phyloP scores from a whole-genome alignment of 345 rosid genomes.

The Toxicodendron radicans region DNA sequence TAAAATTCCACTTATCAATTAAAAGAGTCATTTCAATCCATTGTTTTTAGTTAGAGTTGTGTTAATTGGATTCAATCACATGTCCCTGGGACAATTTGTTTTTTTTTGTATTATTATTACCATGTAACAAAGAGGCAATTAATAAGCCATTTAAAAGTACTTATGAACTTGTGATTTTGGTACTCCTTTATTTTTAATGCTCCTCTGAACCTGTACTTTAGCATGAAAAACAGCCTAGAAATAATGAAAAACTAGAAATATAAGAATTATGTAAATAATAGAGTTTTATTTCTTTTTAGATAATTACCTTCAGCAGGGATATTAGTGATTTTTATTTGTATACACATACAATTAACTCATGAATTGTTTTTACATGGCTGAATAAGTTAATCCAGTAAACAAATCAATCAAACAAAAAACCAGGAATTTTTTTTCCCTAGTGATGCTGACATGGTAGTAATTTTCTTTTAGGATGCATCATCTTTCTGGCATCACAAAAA shows the following conservation, averaged over 20 bases:
- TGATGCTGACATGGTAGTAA: not conserved
- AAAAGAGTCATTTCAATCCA: constrained; percentile 19
- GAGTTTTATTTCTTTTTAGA: not conserved
- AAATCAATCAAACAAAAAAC: not conserved
- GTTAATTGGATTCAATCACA: constrained; percentile 11
- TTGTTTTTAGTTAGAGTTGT: constrained; percentile 16
- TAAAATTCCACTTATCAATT: constrained; percentile 20
- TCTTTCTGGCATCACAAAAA: too few relatives aligned
- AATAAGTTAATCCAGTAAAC: not conserved
- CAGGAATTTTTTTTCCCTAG: not conserved
- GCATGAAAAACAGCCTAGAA: not conserved
- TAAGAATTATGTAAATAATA: too few relatives aligned
- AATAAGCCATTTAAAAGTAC: not conserved
- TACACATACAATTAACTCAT: not conserved
- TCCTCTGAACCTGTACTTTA: not conserved
- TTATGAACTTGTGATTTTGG: too few relatives aligned
- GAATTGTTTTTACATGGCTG: not conserved
- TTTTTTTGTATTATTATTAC: constrained; percentile 19
- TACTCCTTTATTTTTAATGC: too few relatives aligned
- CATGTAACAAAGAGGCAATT: constrained; percentile 12
- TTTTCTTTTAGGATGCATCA: not conserved
- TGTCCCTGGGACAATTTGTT: not conserved
- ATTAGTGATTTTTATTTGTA: not conserved
- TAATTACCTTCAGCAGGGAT: not conserved
- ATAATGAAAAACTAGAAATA: not conserved